Conservation (phyloP, 208 protist genomes). For the Endotrypanum monterogeii region DNA sequence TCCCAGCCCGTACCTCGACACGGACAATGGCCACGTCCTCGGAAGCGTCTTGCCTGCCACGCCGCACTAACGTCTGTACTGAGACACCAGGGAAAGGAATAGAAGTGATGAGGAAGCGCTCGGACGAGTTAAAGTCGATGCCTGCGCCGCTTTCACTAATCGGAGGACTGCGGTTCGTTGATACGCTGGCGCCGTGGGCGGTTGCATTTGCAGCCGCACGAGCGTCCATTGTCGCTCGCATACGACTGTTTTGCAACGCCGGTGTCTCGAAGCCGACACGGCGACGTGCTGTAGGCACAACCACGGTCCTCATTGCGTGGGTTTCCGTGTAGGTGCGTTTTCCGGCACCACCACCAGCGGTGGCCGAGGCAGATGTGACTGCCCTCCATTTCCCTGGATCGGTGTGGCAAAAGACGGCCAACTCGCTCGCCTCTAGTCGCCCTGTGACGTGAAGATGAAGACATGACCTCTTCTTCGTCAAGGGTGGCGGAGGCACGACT, state of each 20-base stretch:
- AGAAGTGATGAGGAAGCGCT: slow-evolving; percentile 42
- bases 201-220: neutral
- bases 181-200: neutral
- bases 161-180: neutral
- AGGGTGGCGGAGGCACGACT: neutral
- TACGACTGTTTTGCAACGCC: neutral
- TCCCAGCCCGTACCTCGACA: slow-evolving; percentile 61
- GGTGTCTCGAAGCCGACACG: slow-evolving; percentile 26
- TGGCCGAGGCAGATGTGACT: neutral
- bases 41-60: slow-evolving; percentile 12
- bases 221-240: neutral
- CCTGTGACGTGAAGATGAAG: slow-evolving; percentile 55
- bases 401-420: slow-evolving; percentile 43
- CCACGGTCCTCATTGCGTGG: neutral
- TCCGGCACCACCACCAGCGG: neutral
- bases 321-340: slow-evolving; percentile 7
- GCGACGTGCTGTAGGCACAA: slow-evolving; percentile 11
- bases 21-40: slow-evolving; percentile 50
- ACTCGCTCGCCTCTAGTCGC: slow-evolving; percentile 47
- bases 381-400: slow-evolving; percentile 18
- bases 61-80: slow-evolving; percentile 30
- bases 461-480: slow-evolving; percentile 7
- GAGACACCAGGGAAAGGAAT: slow-evolving; percentile 64
- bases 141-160: slow-evolving; percentile 4
- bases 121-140: slow-evolving; percentile 32